phyloP scores from a whole-genome alignment of 345 rosid species.

The Brassica nigra region DNA sequence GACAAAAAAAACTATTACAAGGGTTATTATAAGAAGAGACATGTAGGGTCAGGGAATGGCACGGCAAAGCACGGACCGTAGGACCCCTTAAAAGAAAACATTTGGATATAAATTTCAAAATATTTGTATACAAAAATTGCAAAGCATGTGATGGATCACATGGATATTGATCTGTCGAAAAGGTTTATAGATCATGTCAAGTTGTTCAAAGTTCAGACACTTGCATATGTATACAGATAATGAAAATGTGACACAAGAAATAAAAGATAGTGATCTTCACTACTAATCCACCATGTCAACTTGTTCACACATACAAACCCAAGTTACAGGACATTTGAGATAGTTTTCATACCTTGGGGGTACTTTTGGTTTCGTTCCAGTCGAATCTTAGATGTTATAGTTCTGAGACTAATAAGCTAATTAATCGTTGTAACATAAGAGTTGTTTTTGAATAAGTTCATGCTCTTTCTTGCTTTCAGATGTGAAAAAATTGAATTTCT shows the following conservation, averaged over 20 bases:
- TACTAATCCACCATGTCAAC: background rate
- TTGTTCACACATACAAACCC: background rate
- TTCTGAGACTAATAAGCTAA: background rate
- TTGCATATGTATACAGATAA: background rate
- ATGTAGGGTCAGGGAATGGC: conserved; percentile 30
- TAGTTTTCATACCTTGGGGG: background rate
- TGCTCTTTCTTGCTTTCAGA: conserved; percentile 10
- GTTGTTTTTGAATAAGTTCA: background rate
- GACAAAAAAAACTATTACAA: background rate
- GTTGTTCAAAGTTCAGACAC: conserved; percentile 26
- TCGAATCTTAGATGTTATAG: conserved; percentile 1
- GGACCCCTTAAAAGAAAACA: conserved; percentile 13
- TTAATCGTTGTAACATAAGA: background rate
- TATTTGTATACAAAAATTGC: conserved; percentile 1
- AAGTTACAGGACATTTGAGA: conserved; percentile 7
- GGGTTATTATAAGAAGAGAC: conserved; percentile 8
- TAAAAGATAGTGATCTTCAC: background rate
- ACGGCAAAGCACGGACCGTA: conserved; percentile 33
- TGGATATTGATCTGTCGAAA: conserved; percentile 34
- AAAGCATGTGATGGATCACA: conserved; percentile 42
- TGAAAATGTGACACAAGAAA: background rate
- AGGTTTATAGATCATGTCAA: conserved; percentile 32
- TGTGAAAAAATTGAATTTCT: conserved; percentile 33
- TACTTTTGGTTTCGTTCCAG: background rate
- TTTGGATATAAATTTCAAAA: background rate